These are phyloP conservation scores for Stephania yunnanensis DNA, from an alignment of 164 flowering plant genomes.

Conservation along the genomic window DNA sequence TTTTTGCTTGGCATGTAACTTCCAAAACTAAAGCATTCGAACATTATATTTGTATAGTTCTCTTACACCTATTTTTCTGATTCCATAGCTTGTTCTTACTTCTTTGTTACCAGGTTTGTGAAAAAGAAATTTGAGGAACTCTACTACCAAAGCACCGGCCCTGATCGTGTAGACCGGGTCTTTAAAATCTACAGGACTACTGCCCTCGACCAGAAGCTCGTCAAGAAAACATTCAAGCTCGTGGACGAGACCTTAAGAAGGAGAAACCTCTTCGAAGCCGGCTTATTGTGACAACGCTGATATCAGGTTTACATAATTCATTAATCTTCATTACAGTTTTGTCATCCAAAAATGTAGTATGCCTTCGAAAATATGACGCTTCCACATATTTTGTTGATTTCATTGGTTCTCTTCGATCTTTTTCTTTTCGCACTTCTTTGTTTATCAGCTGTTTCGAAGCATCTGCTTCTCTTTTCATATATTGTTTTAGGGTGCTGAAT, in stretches of 20 bases:
- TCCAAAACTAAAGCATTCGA: not conserved
- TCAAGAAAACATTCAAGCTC: slow-evolving; percentile 96
- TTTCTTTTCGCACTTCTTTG: not conserved
- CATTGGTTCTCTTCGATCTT: not conserved
- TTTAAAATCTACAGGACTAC: slow-evolving; percentile 96
- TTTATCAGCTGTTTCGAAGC: not conserved
- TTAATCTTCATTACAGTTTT: slow-evolving; percentile 9
- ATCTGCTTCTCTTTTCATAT: not conserved
- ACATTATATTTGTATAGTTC: not conserved
- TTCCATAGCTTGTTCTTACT: not conserved
- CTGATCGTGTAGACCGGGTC: slow-evolving; percentile 81
- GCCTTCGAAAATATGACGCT: not conserved
- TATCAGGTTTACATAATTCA: slow-evolving; percentile 11
- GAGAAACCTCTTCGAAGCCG: slow-evolving; percentile 93
- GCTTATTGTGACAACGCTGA: slow-evolving; percentile 50
- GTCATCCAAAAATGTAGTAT: not conserved
- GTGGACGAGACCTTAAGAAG: slow-evolving; percentile 94
- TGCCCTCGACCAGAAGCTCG: slow-evolving; percentile 94
- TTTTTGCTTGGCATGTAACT: not conserved
- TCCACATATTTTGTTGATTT: not conserved
- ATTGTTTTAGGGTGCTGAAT: not conserved
- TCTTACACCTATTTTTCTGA: not conserved
- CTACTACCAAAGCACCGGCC: slow-evolving; percentile 83
- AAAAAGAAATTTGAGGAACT: slow-evolving; percentile 98
- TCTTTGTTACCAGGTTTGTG: slow-evolving; percentile 55